Conservation (phyloP, 495 filamentous ascomycete species). For the Trichocladium uniseriatum region DNA sequence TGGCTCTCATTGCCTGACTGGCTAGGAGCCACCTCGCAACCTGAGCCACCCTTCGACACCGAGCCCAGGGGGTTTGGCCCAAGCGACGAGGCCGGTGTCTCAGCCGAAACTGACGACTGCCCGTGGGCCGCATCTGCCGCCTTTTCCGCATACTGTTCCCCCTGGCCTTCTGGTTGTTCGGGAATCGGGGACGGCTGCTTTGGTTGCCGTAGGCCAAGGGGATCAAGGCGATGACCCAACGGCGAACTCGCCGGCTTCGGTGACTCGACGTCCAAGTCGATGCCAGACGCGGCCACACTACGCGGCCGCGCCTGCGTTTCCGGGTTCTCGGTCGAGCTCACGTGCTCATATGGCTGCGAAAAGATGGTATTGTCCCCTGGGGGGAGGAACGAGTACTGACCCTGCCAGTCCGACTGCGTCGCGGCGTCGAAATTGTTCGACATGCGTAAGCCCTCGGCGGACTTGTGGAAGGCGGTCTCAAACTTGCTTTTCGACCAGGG, state of each 20-base stretch:
- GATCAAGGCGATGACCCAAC: conserved; percentile 35
- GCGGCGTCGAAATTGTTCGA: conserved; percentile 48
- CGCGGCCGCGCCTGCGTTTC: conserved; percentile 37
- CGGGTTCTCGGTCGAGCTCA: conserved; percentile 32
- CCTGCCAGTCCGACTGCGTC: conserved; percentile 52
- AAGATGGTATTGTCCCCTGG: conserved; percentile 42
- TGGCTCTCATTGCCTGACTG: conserved; percentile 37
- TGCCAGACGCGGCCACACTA: conserved; percentile 30
- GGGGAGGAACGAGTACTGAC: conserved; percentile 48
- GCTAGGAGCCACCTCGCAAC: conserved; percentile 22
- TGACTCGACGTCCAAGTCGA: conserved; percentile 26
- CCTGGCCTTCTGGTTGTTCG: conserved; percentile 32
- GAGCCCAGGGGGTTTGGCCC: conserved; percentile 35
- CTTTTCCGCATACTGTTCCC: conserved; percentile 33
- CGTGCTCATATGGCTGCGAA: conserved; percentile 41
- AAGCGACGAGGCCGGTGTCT: conserved; percentile 33
- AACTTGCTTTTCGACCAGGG: conserved; percentile 51
- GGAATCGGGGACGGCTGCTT: conserved; percentile 33
- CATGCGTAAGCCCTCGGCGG: conserved; percentile 47
- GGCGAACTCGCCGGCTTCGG: conserved; percentile 28
- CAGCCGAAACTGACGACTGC: conserved; percentile 35
- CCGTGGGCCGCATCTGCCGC: conserved; percentile 32
- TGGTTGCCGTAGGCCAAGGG: conserved; percentile 37
- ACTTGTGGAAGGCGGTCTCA: conserved; percentile 42
- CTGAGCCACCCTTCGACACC: conserved; percentile 32